These are phyloP conservation scores for Bacterosira constricta DNA, from an alignment of 108 stramenopile genomes.

Conservation along the genomic window DNA sequence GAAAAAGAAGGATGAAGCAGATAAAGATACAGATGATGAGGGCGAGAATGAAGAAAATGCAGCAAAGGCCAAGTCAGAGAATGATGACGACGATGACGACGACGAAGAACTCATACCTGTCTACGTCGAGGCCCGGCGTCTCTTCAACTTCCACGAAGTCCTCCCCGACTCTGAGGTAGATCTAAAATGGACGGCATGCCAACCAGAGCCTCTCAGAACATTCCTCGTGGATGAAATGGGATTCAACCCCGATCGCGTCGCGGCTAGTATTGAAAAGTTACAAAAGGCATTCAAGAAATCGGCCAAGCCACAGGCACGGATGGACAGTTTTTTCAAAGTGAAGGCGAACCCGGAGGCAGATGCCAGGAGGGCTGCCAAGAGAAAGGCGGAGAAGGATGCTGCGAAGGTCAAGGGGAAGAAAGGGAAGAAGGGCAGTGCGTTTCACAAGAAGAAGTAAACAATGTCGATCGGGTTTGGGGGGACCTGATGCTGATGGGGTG, in stretches of 20 bases:
- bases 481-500: too few species aligned
- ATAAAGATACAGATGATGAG: conserved; percentile 48
- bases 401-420: conserved; percentile 56
- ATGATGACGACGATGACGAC: conserved; percentile 43
- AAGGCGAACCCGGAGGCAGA: conserved; percentile 55
- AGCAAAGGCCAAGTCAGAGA: conserved; percentile 28
- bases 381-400: conserved; percentile 50
- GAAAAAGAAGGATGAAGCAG: conserved; percentile 42
- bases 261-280: conserved; percentile 85
- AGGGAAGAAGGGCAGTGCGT: conserved; percentile 26
- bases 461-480: too few species aligned
- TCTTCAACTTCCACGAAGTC: conserved; percentile 91
- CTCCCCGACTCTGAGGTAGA: conserved; percentile 53
- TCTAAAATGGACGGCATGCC: conserved; percentile 84
- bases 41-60: conserved; percentile 25
- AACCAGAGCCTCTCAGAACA: conserved; percentile 73
- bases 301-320: conserved; percentile 82
- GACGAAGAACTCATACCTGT: conserved; percentile 65
- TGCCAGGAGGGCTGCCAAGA: conserved; percentile 49
- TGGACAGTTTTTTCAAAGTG: conserved; percentile 92
- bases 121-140: conserved; percentile 80
- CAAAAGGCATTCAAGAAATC: conserved; percentile 81
- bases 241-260: conserved; percentile 93
- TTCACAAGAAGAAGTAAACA: not conserved
- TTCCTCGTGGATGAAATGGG: conserved; percentile 93